These are phyloP conservation scores for Pichia rugopelliculosa DNA, from an alignment of 805 yeast species.

Conservation along the genomic window DNA sequence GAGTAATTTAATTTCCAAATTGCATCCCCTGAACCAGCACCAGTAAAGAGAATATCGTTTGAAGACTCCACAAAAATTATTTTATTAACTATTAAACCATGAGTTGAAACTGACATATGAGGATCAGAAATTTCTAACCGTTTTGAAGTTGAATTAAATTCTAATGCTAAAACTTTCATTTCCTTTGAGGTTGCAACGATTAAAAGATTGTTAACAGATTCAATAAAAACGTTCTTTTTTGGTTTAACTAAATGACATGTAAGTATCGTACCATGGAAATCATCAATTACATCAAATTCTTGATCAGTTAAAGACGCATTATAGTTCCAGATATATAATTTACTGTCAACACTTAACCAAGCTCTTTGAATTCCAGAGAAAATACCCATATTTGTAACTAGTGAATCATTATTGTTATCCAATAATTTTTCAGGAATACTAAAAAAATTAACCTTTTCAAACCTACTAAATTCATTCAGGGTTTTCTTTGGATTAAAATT, in stretches of 20 bases:
- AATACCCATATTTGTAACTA: slow-evolving; percentile 71
- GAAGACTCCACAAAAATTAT: slow-evolving; percentile 54
- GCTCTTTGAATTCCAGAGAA: slow-evolving; percentile 73
- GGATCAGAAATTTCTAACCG: slow-evolving; percentile 73
- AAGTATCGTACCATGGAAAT: slow-evolving; percentile 67
- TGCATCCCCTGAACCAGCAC: slow-evolving; percentile 68
- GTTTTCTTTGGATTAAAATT: slow-evolving; percentile 41
- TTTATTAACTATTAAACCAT: slow-evolving; percentile 65
- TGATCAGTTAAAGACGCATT: slow-evolving; percentile 33
- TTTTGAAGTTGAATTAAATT: slow-evolving; percentile 33
- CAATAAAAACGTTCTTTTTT: slow-evolving; percentile 71
- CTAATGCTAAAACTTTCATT: slow-evolving; percentile 68
- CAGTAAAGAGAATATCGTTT: slow-evolving; percentile 77
- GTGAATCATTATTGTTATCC: slow-evolving; percentile 15
- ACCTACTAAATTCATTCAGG: slow-evolving; percentile 57
- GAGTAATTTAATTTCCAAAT: slow-evolving; percentile 86
- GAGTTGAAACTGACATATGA: slow-evolving; percentile 69
- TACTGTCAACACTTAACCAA: slow-evolving; percentile 81
- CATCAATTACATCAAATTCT: slow-evolving; percentile 77
- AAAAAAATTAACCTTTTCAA: slow-evolving; percentile 60
- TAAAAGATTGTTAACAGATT: slow-evolving; percentile 63
- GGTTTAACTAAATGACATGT: slow-evolving; percentile 77
- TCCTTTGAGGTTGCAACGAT: slow-evolving; percentile 76
- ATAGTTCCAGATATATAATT: slow-evolving; percentile 80
- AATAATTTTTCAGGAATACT: slow-evolving; percentile 68